Base-by-base conservation (phyloP, 192 early-diverging fungal genomes). In the Linnemannia zychae region DNA sequence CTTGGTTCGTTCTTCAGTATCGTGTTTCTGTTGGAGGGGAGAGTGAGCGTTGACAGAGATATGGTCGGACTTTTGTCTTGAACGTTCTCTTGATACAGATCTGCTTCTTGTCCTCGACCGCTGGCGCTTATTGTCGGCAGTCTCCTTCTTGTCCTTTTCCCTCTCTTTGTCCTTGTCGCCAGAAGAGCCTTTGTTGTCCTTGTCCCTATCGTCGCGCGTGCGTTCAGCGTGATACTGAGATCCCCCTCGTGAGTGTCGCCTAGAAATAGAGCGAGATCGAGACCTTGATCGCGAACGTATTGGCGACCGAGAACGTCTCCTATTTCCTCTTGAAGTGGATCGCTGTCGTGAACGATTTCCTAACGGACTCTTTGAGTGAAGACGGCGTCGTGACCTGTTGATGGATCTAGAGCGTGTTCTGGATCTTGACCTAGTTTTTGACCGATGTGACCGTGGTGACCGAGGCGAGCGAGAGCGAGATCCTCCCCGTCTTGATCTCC, bases 221-320 rank as follows among this genome's bases (percentile, higher is more conserved):
- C 81, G 81, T 31, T 78, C 75, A 15, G 70, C 63, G 5, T 44
- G 34, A 52, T 77, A 68, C 16, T 67, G 75, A 17, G 75, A 67
- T 49, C 75, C 80, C 28, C 69, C 81, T 36, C 70, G 67, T 1
- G 24, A 24, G 17, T 57, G 70, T 37, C 75, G 75, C 49, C 76
- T 74, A 1, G 71, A 69, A n/a, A 44, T 24, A 1, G 81, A 72
- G 13, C 60, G 71, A 22, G 75, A 67, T 20, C 33, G 63, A 40
- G 81, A 83, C 15, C 76, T 76, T 37, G 80, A 77, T 31, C 71
- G 69, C 60, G 81, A 82, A 15, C 81, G 67, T 5, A 71, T 34
- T 13, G 63, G 78, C 24, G 79, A 81, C 49, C 68, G 69, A 0
- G 73, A 81, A 12, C 79, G 20, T 28, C 69, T 81, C 47, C 79